Conservation (phyloP, 805 yeast species). For the Candida sphagnicola region DNA sequence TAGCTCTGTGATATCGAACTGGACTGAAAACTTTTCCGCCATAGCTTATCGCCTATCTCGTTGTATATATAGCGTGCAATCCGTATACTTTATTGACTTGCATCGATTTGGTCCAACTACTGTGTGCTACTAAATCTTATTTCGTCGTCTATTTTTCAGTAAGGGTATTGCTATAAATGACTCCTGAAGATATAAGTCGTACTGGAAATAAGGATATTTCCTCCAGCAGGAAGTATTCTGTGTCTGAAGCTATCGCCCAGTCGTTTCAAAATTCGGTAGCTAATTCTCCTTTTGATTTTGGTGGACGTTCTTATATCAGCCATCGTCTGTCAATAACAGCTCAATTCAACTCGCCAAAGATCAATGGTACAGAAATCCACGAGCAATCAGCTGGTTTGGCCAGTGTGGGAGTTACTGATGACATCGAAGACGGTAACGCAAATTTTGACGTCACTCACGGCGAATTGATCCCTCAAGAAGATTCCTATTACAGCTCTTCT, state of each 20-base stretch:
- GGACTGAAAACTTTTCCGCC: no score
- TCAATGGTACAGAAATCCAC: constrained; percentile 47
- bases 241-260: constrained; percentile 12
- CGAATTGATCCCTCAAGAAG: background rate
- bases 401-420: constrained; percentile 48
- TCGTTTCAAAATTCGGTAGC: constrained; percentile 11
- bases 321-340: constrained; percentile 21
- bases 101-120: no score
- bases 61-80: no score
- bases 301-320: constrained; percentile 39
- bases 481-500: background rate
- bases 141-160: no score
- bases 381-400: constrained; percentile 58
- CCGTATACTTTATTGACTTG: no score
- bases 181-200: background rate
- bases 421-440: constrained; percentile 11
- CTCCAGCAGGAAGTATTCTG: constrained; percentile 11
- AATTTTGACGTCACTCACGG: background rate
- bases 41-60: no score
- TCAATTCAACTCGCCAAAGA: constrained; percentile 34
- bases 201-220: background rate
- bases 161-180: background rate
- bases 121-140: no score
- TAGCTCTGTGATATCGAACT: no score
- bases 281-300: constrained; percentile 30